These are phyloP conservation scores for Withania somnifera DNA, from an alignment of 305 asterid species.

Conservation along the genomic window DNA sequence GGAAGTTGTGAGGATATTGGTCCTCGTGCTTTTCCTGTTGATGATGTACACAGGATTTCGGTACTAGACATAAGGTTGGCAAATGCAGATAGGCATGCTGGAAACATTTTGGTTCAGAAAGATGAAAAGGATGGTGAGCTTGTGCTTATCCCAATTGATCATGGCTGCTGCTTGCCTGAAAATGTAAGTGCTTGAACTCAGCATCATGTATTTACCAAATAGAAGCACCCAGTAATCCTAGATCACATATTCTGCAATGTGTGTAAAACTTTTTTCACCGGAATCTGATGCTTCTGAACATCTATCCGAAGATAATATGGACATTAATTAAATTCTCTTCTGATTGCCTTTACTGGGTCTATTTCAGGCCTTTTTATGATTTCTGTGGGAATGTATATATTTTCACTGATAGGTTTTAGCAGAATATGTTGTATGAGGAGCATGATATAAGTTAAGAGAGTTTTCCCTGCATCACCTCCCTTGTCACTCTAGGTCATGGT, in stretches of 20 bases:
- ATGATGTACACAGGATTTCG: slow-evolving; percentile 31
- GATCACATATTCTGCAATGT: background rate
- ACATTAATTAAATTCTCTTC: background rate
- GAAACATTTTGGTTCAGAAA: slow-evolving; percentile 29
- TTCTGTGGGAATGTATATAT: background rate
- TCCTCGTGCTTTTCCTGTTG: slow-evolving; percentile 23
- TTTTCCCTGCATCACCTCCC: background rate
- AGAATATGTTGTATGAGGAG: background rate
- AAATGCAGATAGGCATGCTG: slow-evolving; percentile 32
- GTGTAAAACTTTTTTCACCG: background rate
- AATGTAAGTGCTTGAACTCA: slow-evolving; percentile 15
- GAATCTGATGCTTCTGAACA: background rate
- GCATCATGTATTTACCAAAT: background rate
- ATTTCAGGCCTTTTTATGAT: background rate
- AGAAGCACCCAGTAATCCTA: background rate
- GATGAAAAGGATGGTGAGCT: slow-evolving; percentile 18
- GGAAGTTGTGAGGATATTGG: slow-evolving; percentile 43
- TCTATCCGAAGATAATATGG: background rate
- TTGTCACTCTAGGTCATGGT: background rate
- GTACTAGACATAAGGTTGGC: slow-evolving; percentile 35
- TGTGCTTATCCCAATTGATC: slow-evolving; percentile 31
- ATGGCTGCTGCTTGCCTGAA: slow-evolving; percentile 42
- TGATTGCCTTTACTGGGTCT: background rate
- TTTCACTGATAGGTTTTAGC: background rate
- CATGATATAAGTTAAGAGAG: background rate